Evolutionary conservation across 1,284 basidiomycete genomes (phyloP).

Genomic region (Cryptococcus jaspeensis): DNA sequence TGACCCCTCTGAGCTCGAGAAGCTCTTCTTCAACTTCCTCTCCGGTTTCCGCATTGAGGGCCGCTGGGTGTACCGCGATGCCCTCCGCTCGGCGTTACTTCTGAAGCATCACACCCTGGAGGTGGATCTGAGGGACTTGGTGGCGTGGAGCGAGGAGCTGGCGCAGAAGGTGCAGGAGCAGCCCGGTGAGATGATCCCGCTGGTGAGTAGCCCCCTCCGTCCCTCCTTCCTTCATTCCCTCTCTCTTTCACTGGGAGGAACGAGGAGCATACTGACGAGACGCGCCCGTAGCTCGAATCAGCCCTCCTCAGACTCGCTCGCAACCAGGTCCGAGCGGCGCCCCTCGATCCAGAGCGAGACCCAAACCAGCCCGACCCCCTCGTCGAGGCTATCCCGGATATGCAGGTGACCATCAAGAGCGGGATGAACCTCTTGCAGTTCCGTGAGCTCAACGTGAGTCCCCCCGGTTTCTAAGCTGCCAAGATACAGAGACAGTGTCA

Average conservation of each 20-base stretch:
- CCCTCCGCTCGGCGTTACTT: constrained; percentile 82
- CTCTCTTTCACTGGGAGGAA: too few species aligned
- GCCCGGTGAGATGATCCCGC: constrained; percentile 83
- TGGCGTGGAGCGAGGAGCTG: constrained; percentile 88
- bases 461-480: too few species aligned
- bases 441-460: constrained; percentile 73
- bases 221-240: neutral
- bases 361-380: constrained; percentile 58
- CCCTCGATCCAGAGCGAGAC: constrained; percentile 52
- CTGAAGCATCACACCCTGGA: constrained; percentile 90
- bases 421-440: constrained; percentile 91
- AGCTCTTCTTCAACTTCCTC: constrained; percentile 77
- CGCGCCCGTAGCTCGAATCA: constrained; percentile 72
- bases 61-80: constrained; percentile 85
- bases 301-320: constrained; percentile 80
- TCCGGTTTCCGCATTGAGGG: constrained; percentile 81
- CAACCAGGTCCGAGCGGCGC: constrained; percentile 74
- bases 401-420: constrained; percentile 86
- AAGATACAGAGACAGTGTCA: neutral
- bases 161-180: constrained; percentile 85
- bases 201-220: constrained; percentile 70
- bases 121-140: constrained; percentile 85
- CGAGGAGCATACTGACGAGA: too few species aligned
- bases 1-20: constrained; percentile 73
- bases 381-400: constrained; percentile 70